Conservation (phyloP, 176 grass and related monocot genomes). For the Bothriochloa decipiens region DNA sequence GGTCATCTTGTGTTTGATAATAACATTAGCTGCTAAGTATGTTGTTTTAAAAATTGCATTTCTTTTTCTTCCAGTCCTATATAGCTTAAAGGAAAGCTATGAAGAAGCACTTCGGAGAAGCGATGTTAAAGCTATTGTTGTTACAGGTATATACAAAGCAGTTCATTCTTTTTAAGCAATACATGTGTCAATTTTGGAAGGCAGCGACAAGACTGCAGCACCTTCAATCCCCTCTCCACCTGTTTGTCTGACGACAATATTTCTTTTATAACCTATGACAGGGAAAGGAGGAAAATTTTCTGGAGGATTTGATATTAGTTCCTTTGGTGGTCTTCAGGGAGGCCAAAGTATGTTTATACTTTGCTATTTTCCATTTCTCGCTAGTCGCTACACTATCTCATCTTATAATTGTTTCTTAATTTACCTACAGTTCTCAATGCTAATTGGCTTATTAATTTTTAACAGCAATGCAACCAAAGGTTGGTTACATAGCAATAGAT, state of each 20-base stretch:
- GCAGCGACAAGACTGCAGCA: background rate
- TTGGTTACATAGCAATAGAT: constrained; percentile 86
- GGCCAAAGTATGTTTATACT: constrained; percentile 56
- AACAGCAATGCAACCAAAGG: constrained; percentile 70
- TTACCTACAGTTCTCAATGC: constrained; percentile 8
- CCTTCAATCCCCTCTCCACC: background rate
- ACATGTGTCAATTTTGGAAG: constrained; percentile 5
- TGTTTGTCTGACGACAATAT: background rate
- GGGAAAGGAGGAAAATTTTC: constrained; percentile 85
- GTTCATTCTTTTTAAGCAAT: constrained; percentile 40
- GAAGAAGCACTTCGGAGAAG: constrained; percentile 71
- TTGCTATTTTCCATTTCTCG: background rate
- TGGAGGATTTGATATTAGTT: constrained; percentile 85
- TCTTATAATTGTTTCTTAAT: constrained; percentile 10
- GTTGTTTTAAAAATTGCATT: constrained; percentile 30
- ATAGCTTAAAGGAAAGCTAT: constrained; percentile 76
- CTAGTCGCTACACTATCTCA: background rate
- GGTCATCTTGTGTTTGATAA: constrained; percentile 10
- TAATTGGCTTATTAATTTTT: constrained; percentile 25
- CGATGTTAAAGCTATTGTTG: constrained; percentile 93
- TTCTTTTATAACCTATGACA: constrained; percentile 44
- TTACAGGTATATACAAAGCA: constrained; percentile 60
- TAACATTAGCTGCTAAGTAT: background rate
- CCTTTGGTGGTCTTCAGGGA: constrained; percentile 67
- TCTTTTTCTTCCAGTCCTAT: constrained; percentile 56